Evolutionary conservation across 108 stramenopile genomes (phyloP), one percentile per base, ranked within the genome.

Genomic region (Nitzschia sp.): DNA sequence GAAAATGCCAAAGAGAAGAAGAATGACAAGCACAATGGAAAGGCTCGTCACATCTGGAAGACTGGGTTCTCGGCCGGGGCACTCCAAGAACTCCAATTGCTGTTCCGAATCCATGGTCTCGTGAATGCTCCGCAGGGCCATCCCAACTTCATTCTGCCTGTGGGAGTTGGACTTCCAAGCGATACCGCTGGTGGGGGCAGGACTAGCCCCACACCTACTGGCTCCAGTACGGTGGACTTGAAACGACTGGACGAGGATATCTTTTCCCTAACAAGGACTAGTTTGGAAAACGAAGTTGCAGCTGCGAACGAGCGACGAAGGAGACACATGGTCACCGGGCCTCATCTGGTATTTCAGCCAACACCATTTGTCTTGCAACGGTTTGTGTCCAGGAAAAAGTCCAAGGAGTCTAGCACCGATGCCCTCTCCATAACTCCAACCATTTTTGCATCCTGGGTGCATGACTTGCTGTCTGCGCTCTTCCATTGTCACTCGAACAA

Each of bases 81-180:
- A 26, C 78, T 93, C 50, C 92, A 93, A 77, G 92, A 93, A 57
- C 82, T 93, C 81, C 92, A 93, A 70, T 71, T 89, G 9, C 69
- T 93, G 26, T 76, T 74, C 39, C 76, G 87, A 63, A 77, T 93
- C 15, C 92, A 93, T 46, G 81, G 81, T 40, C 75, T 89, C 10
- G 84, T 92, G 61, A 85, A 85, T 38, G 83, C 85, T 14, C 85
- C 89, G 21, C 83, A 86, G 56, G 92, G 92, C 0, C 92, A 93
- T 71, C 92, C 92, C 26, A 93, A 93, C 67, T 87, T 93, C 53
- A 70, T 89, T n/a, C 66, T 90, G 15, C 92, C 92, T 14, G 63
- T 93, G 69, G 92, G 86, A 12, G 76, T 93, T 37, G 86, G 84
- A 12, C 26, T 87, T 40, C 84, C 88, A 20, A 69, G 80, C 11